phyloP scores from a whole-genome alignment of 148 eudicot genomes.

The Simmondsia chinensis region DNA sequence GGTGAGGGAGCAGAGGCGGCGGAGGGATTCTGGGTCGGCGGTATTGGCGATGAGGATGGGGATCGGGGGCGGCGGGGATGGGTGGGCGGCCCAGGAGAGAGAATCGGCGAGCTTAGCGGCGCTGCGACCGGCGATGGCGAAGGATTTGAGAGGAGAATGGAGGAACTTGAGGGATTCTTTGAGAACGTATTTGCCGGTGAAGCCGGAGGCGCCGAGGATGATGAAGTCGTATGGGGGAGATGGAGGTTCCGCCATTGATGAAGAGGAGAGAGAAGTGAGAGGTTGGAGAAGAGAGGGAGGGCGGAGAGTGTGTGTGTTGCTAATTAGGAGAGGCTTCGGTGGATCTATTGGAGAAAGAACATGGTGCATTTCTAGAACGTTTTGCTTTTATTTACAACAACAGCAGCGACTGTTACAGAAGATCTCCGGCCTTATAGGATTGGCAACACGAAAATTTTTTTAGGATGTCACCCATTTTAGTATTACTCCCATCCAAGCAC shows the following conservation, averaged over 20 bases:
- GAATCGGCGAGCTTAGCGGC: slow-evolving; percentile 27
- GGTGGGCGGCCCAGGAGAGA: slow-evolving; percentile 58
- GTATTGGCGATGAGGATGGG: slow-evolving; percentile 54
- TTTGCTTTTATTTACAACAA: too few species aligned
- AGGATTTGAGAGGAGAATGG: slow-evolving; percentile 39
- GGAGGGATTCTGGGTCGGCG: slow-evolving; percentile 35
- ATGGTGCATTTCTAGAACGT: too few species aligned
- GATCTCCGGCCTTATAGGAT: too few species aligned
- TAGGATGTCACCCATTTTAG: too few species aligned
- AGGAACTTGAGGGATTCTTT: slow-evolving; percentile 67
- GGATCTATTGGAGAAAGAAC: too few species aligned
- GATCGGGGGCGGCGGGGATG: slow-evolving; percentile 31
- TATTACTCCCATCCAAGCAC: too few species aligned
- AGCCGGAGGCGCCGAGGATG: slow-evolving; percentile 84
- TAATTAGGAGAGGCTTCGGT: too few species aligned
- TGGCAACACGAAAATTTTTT: too few species aligned
- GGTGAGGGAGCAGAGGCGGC: slow-evolving; percentile 28
- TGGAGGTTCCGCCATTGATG: slow-evolving; percentile 4
- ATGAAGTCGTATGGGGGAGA: slow-evolving; percentile 37
- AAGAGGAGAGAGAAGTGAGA: too few species aligned
- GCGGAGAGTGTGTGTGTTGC: too few species aligned
- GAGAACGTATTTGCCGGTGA: slow-evolving; percentile 85
- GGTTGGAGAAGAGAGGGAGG: not conserved
- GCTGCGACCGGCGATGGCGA: slow-evolving; percentile 79
- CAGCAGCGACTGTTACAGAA: too few species aligned